Evolutionary conservation across 2,329 filamentous ascomycete species (phyloP).

Genomic region (Plectosphaerella cucumerina): DNA sequence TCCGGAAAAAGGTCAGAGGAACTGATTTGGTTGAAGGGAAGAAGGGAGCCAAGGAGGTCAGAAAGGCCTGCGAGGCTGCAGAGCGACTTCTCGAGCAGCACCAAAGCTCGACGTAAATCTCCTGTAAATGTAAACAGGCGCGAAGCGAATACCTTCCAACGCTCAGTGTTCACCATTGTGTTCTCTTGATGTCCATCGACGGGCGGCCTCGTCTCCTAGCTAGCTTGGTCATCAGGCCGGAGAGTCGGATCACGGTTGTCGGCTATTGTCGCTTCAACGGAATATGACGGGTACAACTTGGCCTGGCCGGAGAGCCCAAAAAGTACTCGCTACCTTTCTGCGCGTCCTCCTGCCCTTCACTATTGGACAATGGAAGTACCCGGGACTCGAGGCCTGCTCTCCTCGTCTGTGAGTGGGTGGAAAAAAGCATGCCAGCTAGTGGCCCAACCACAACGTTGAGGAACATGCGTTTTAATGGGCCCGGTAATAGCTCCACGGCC

Average conservation of each 20-base stretch:
- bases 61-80: conserved; percentile 41
- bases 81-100: conserved; percentile 28
- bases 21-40: conserved; percentile 50
- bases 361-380: too few species aligned
- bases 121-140: too few species aligned
- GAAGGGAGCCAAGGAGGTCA: conserved; percentile 42
- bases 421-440: not conserved
- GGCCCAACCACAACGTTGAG: not conserved
- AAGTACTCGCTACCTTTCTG: too few species aligned
- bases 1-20: conserved; percentile 70
- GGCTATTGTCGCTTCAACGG: conserved; percentile 15
- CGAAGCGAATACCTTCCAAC: too few species aligned
- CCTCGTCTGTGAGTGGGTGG: not conserved
- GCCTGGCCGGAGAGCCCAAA: too few species aligned
- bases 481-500: not conserved
- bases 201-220: too few species aligned
- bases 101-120: not conserved
- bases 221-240: too few species aligned
- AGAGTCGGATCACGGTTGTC: not conserved
- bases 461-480: not conserved
- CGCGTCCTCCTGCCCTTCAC: too few species aligned
- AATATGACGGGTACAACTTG: conserved; percentile 6
- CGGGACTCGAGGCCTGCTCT: too few species aligned
- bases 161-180: too few species aligned
- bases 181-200: too few species aligned